These are phyloP conservation scores for Aspergillus bridgeri DNA, from an alignment of 495 filamentous ascomycete species.

Conservation along the genomic window DNA sequence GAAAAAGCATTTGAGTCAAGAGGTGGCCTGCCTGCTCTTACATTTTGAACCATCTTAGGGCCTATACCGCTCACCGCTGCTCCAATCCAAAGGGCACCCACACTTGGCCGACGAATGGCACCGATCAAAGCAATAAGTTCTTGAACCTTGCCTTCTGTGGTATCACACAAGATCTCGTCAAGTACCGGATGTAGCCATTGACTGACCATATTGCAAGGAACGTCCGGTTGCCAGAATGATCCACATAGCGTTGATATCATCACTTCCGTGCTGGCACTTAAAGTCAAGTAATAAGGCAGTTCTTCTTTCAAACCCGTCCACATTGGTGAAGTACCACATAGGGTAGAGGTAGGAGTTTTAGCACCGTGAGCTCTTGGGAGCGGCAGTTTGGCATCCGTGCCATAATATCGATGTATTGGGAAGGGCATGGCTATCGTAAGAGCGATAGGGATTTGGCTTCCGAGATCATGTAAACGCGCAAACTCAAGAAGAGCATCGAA, in stretches of 20 bases:
- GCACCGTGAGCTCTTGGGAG: neutral
- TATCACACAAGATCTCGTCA: neutral
- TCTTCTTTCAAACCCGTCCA: slow-evolving; percentile 10
- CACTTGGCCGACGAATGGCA: slow-evolving; percentile 11
- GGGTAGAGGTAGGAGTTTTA: neutral
- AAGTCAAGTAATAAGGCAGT: slow-evolving; percentile 17
- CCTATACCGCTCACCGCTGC: slow-evolving; percentile 10
- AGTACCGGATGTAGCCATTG: slow-evolving; percentile 17
- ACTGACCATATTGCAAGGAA: slow-evolving; percentile 19
- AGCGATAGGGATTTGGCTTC: slow-evolving; percentile 13
- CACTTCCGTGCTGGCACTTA: slow-evolving; percentile 15
- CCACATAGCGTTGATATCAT: slow-evolving; percentile 18
- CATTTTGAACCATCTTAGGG: slow-evolving; percentile 8
- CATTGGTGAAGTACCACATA: neutral
- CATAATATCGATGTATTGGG: slow-evolving; percentile 10
- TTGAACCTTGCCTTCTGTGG: neutral
- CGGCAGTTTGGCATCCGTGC: slow-evolving; percentile 11
- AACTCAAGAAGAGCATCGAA: slow-evolving; percentile 13
- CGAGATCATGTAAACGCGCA: slow-evolving; percentile 10
- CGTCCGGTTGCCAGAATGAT: slow-evolving; percentile 16
- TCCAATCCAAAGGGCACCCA: slow-evolving; percentile 17
- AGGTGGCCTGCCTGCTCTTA: slow-evolving; percentile 10
- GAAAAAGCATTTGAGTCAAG: slow-evolving; percentile 14
- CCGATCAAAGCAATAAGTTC: slow-evolving; percentile 16
- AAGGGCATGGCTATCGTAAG: slow-evolving; percentile 14